These are phyloP conservation scores for Solanum chaucha DNA, from an alignment of 257 asterid species.

Conservation along the genomic window DNA sequence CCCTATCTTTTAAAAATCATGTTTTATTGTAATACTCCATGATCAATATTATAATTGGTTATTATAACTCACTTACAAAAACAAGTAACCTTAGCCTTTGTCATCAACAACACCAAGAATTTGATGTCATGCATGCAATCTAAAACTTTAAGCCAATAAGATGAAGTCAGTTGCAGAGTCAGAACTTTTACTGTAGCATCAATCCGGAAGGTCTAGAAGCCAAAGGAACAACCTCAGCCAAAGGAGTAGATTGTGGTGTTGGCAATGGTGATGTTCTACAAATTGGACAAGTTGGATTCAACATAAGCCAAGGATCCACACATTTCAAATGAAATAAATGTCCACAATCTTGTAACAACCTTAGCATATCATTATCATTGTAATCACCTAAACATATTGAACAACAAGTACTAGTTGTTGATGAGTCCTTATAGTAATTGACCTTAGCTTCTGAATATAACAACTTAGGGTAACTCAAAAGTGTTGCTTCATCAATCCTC, in stretches of 20 bases:
- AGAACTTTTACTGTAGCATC: not conserved
- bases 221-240: slow-evolving; percentile 75
- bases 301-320: slow-evolving; percentile 82
- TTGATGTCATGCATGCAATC: not conserved
- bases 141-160: not conserved
- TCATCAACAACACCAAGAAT: not conserved
- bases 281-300: slow-evolving; percentile 82
- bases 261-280: slow-evolving; percentile 87
- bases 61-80: not conserved
- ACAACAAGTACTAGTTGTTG: slow-evolving; percentile 50
- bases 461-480: slow-evolving; percentile 51
- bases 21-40: not conserved
- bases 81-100: not conserved
- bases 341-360: slow-evolving; percentile 73
- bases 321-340: slow-evolving; percentile 75
- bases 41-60: not conserved
- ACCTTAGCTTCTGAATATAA: slow-evolving; percentile 58
- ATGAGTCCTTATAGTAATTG: slow-evolving; percentile 18
- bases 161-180: not conserved
- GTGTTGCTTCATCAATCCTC: slow-evolving; percentile 68
- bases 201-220: slow-evolving; percentile 31
- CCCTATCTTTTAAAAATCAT: not conserved
- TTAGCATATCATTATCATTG: slow-evolving; percentile 36
- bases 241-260: slow-evolving; percentile 67
- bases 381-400: slow-evolving; percentile 81